These are phyloP conservation scores for Fusarium avenaceum DNA, from an alignment of 2,329 filamentous ascomycete genomes.

Conservation along the genomic window DNA sequence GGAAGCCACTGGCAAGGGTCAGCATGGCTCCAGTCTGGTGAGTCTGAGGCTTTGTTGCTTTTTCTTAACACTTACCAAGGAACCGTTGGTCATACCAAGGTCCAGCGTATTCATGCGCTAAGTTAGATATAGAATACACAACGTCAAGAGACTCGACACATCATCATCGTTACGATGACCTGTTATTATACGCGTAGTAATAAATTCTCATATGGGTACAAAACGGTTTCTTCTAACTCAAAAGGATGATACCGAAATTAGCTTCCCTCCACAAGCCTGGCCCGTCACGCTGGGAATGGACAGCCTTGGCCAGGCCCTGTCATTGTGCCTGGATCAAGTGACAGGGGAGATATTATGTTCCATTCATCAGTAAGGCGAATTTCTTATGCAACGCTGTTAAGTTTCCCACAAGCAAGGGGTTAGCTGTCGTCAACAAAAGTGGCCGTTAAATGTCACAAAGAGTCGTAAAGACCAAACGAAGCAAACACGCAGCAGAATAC, in stretches of 20 bases:
- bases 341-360: slow-evolving; percentile 33
- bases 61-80: slow-evolving; percentile 21
- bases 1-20: slow-evolving; percentile 23
- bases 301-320: slow-evolving; percentile 33
- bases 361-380: slow-evolving; percentile 9
- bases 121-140: background rate
- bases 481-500: background rate
- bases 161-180: slow-evolving; percentile 1
- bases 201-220: slow-evolving; percentile 30
- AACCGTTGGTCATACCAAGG: slow-evolving; percentile 6
- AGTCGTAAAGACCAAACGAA: background rate
- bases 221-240: slow-evolving; percentile 38
- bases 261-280: slow-evolving; percentile 39
- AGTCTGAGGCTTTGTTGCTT: slow-evolving; percentile 33
- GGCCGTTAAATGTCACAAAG: slow-evolving; percentile 12
- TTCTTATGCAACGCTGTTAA: slow-evolving; percentile 10
- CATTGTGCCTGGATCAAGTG: slow-evolving; percentile 13
- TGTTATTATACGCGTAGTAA: slow-evolving; percentile 6
- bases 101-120: slow-evolving; percentile 8
- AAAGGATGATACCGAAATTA: slow-evolving; percentile 49
- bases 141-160: background rate
- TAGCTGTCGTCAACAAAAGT: background rate
- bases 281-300: slow-evolving; percentile 48
- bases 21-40: slow-evolving; percentile 15
- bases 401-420: slow-evolving; percentile 15